These are phyloP conservation scores for Fragaria ananassa DNA, from an alignment of 306 rosid species.

Conservation along the genomic window DNA sequence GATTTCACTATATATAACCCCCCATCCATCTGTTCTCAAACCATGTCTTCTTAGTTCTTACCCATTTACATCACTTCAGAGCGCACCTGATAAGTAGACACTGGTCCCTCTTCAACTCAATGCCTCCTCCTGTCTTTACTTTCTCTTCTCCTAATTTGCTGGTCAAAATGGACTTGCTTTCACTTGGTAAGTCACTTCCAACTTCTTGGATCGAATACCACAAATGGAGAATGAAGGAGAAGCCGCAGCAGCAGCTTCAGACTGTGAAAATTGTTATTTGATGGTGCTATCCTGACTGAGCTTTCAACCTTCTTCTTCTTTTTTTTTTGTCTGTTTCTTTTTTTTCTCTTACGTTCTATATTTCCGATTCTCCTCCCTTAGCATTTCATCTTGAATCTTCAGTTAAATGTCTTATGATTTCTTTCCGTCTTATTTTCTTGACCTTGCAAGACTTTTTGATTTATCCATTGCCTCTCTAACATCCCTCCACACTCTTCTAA, in stretches of 20 bases:
- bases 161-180: slow-evolving; percentile 2
- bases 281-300: slow-evolving; percentile 73
- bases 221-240: slow-evolving; percentile 14
- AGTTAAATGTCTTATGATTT: neutral
- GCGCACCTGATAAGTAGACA: slow-evolving; percentile 5
- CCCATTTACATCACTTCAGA: slow-evolving; percentile 50
- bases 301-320: neutral
- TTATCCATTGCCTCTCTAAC: accelerated
- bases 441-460: slow-evolving; percentile 72
- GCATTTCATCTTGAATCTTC: neutral
- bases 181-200: neutral
- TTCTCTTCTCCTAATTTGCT: slow-evolving; percentile 13
- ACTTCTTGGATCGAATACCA: slow-evolving; percentile 8
- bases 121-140: slow-evolving; percentile 33
- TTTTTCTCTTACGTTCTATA: neutral
- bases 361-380: no score
- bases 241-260: neutral
- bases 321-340: no score
- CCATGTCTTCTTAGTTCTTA: slow-evolving; percentile 25
- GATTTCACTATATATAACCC: slow-evolving; percentile 27
- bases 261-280: neutral
- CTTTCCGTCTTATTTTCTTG: slow-evolving; percentile 45
- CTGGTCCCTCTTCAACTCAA: neutral
- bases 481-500: accelerated
- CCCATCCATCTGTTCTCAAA: slow-evolving; percentile 29